phyloP scores from a whole-genome alignment of 495 filamentous ascomycete species.

The Aspergillus homomorphus region DNA sequence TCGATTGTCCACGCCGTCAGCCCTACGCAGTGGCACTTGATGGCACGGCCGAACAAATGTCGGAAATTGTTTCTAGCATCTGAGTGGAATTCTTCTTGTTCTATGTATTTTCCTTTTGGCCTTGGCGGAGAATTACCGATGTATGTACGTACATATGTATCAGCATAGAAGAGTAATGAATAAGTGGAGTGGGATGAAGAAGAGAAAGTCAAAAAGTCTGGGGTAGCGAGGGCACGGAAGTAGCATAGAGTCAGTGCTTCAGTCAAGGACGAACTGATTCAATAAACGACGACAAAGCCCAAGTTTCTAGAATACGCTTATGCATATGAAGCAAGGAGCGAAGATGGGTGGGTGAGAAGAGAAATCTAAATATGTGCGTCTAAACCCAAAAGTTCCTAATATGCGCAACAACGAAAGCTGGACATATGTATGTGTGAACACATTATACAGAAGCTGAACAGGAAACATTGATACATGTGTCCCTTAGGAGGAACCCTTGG shows the following conservation, averaged over 20 bases:
- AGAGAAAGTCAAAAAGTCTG: conserved; percentile 8
- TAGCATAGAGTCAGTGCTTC: too few relatives aligned
- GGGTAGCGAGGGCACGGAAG: background rate
- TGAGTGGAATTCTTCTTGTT: conserved; percentile 1
- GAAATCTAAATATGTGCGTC: background rate
- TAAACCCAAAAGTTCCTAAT: background rate
- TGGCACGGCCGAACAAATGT: too few relatives aligned
- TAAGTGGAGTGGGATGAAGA: conserved; percentile 3
- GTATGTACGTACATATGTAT: background rate
- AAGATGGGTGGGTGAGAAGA: background rate
- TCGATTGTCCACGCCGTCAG: too few relatives aligned
- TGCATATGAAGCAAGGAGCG: background rate
- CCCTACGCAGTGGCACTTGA: too few relatives aligned
- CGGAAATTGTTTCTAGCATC: too few relatives aligned
- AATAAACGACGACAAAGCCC: background rate
- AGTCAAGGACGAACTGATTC: too few relatives aligned
- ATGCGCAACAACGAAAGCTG: background rate
- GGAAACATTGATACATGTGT: background rate
- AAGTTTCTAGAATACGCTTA: background rate
- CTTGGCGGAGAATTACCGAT: background rate
- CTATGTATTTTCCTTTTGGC: background rate
- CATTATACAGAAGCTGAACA: conserved; percentile 1
- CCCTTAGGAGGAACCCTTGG: conserved; percentile 25
- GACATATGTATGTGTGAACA: conserved; percentile 5
- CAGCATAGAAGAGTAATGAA: background rate